Percentiles rank a stretch among this genome's conserved stretches.
Conservation (phyloP, 768 basidiomycete species). For the Leccinellum rugosiceps region DNA sequence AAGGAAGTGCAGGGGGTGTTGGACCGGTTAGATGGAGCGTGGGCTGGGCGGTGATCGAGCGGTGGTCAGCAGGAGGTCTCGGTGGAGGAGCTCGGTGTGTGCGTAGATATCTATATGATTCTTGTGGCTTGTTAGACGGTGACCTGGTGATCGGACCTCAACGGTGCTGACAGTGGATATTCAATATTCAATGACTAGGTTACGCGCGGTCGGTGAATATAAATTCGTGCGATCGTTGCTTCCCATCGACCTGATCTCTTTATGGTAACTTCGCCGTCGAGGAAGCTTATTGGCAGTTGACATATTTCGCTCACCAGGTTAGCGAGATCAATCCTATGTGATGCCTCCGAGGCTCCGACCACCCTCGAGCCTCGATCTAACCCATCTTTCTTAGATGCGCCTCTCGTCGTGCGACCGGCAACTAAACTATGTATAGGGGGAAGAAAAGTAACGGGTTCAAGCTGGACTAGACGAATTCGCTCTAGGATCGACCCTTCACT, state of each 20-base stretch:
- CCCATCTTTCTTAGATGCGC: not conserved
- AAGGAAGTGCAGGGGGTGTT: constrained; percentile 79
- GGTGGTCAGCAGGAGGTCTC: not conserved
- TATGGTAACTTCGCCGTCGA: not conserved
- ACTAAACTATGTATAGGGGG: not conserved
- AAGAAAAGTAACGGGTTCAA: not conserved
- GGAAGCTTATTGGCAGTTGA: not conserved
- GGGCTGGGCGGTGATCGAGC: constrained; percentile 36
- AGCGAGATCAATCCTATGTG: not conserved
- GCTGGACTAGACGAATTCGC: not conserved
- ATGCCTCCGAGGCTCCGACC: not conserved
- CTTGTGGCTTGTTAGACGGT: not conserved
- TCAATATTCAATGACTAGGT: not conserved
- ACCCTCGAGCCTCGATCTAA: not conserved
- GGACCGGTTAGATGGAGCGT: constrained; percentile 73
- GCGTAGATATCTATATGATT: not conserved
- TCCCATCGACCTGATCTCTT: not conserved
- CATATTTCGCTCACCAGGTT: not conserved
- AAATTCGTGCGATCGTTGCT: not conserved
- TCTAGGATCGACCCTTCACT: not conserved
- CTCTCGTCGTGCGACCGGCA: not conserved
- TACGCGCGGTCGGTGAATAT: not conserved
- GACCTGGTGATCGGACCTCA: not conserved
- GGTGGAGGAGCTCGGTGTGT: not conserved
- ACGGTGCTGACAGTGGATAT: not conserved